Evolutionary conservation across 2,329 filamentous ascomycete species (phyloP), one percentile per base, ranked within the genome.

Genomic region (Rhynchosporium graminicola): DNA sequence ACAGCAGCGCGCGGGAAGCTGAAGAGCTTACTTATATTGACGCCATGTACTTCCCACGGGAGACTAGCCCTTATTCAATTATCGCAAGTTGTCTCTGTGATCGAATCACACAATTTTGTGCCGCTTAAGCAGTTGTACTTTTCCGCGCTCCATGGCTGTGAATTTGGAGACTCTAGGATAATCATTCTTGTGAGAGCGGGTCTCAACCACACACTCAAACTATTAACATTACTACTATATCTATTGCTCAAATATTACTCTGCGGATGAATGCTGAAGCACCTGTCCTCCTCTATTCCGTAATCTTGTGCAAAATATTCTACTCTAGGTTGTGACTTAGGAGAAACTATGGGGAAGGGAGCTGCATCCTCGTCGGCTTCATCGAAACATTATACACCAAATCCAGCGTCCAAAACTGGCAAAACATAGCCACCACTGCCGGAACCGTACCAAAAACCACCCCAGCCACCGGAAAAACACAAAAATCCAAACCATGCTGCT

Each of bases 341-440:
- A 36, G 9, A 29, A 57, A 43, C 46, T 33, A 57, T 31, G 48
- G 28, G 26, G 28, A 50, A 8, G 58, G 48, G 26, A 50, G 36
- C 10, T 33, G 40, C 46, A 42, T 28, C 13, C 51, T 58, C 28
- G 31, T 38, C 15, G 69, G 85, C 82, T 91, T 91, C 75, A 87
- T 85, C 77, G 87, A 90, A 70, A 91, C 88, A 0, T 85, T 83
- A 75, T 91, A 91, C 10, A 88, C 85, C 67, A 91, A 73, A 61
- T 88, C 80, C 40, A 87, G 77, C 0, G 86, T 89, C 82, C 87
- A 91, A 71, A 91, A 85, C 72, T 91, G 88, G 71, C 81, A 84
- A 60, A 90, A 75, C 66, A 88, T 83, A 2, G 88, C 88, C 66
- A 90, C 86, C 4, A 86, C 79, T 48, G 85, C 84, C 0, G 88